phyloP scores from a whole-genome alignment of 2,329 filamentous ascomycete species.

The Cordyceps sp. region DNA sequence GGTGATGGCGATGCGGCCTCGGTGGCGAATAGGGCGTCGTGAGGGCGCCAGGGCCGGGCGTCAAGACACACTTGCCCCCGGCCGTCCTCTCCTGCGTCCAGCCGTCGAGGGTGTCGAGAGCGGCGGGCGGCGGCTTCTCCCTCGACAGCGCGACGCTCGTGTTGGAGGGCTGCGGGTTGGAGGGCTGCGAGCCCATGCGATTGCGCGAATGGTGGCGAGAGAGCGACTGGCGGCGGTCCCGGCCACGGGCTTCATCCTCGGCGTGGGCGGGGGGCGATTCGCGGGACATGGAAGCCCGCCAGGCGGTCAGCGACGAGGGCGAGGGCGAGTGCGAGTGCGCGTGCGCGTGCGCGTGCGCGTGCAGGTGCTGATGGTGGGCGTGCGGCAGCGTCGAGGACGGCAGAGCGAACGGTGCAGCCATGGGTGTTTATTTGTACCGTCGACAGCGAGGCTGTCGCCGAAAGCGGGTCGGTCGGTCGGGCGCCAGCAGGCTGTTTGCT shows the following conservation, averaged over 20 bases:
- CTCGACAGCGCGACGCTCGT: conserved; percentile 9
- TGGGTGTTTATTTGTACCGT: no score
- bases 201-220: conserved; percentile 7
- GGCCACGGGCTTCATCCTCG: conserved; percentile 13
- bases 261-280: conserved; percentile 13
- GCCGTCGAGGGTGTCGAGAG: conserved; percentile 17
- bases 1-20: conserved; percentile 7
- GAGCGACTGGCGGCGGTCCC: conserved; percentile 11
- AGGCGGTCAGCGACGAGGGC: conserved; percentile 21
- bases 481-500: no score
- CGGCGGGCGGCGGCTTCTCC: conserved; percentile 15
- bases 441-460: not conserved
- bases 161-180: conserved; percentile 15
- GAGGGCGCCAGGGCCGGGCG: conserved; percentile 13
- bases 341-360: conserved; percentile 22
- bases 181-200: conserved; percentile 13
- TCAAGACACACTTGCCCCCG: conserved; percentile 22
- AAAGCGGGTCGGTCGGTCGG: conserved; percentile 1
- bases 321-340: conserved; percentile 22
- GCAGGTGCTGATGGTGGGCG: conserved; percentile 25
- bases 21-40: conserved; percentile 10
- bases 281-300: conserved; percentile 17
- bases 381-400: conserved; percentile 33
- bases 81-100: conserved; percentile 24
- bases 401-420: conserved; percentile 36